Conservation (phyloP, 352 stramenopile genomes). For the Elongisporangium senticosum region DNA sequence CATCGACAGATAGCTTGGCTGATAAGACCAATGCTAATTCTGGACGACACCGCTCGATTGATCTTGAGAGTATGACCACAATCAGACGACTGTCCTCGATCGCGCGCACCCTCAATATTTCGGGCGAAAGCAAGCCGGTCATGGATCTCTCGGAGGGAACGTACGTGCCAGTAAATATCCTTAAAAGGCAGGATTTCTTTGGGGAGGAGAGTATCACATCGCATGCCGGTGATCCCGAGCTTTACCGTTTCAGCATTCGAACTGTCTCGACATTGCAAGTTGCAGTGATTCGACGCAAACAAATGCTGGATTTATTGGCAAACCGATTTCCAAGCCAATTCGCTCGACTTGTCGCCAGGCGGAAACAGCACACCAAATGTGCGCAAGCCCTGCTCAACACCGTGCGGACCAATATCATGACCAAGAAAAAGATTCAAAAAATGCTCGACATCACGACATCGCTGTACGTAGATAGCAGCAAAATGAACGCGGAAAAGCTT, state of each 20-base stretch:
- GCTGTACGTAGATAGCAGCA: constrained; percentile 36
- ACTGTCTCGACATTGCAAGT: constrained; percentile 48
- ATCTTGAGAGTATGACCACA: background rate
- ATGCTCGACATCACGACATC: constrained; percentile 38
- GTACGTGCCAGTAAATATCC: constrained; percentile 36
- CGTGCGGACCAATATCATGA: constrained; percentile 36
- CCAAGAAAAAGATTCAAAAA: constrained; percentile 35
- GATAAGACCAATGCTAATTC: background rate
- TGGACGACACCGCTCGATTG: background rate
- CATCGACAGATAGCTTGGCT: background rate
- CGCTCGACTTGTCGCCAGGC: background rate
- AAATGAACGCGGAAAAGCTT: constrained; percentile 19
- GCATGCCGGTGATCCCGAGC: constrained; percentile 10
- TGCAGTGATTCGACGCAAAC: constrained; percentile 27
- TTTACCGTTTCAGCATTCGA: constrained; percentile 48
- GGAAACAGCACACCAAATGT: constrained; percentile 6
- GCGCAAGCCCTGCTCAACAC: constrained; percentile 17
- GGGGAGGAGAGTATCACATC: constrained; percentile 48
- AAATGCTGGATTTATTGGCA: background rate
- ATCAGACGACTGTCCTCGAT: background rate
- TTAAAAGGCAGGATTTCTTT: constrained; percentile 52
- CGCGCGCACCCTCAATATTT: background rate
- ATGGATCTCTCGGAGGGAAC: constrained; percentile 2
- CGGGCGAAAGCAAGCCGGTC: background rate
- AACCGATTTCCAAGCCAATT: background rate